These are phyloP conservation scores for Leccinum variicolor DNA, from an alignment of 768 basidiomycete species.

Conservation along the genomic window DNA sequence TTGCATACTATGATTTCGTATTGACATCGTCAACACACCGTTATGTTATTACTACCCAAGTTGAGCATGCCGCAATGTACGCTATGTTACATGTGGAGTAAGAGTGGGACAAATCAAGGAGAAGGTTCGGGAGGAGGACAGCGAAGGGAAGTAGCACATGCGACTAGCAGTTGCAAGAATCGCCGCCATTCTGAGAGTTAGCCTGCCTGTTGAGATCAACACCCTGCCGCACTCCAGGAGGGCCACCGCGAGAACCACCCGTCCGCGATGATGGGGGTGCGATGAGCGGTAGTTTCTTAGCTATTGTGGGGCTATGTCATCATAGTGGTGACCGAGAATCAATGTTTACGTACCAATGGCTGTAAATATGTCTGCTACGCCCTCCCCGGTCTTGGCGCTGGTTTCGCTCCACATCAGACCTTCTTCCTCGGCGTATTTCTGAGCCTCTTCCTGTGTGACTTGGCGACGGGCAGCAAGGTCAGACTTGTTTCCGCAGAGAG, in stretches of 20 bases:
- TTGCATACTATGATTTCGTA: slow-evolving; percentile 2
- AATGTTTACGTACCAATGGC: slow-evolving; percentile 64
- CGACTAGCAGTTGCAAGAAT: slow-evolving; percentile 73
- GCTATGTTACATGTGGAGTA: slow-evolving; percentile 30
- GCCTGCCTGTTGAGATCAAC: slow-evolving; percentile 81
- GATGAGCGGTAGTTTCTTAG: slow-evolving; percentile 85
- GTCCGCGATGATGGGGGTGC: slow-evolving; percentile 65
- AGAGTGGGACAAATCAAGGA: slow-evolving; percentile 12
- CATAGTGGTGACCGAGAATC: not conserved
- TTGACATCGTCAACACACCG: slow-evolving; percentile 3
- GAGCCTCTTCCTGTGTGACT: slow-evolving; percentile 82
- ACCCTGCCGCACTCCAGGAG: slow-evolving; percentile 52
- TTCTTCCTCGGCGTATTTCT: slow-evolving; percentile 91
- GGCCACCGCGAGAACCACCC: slow-evolving; percentile 48
- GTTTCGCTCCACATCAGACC: slow-evolving; percentile 92
- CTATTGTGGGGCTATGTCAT: slow-evolving; percentile 35
- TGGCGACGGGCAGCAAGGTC: slow-evolving; percentile 85
- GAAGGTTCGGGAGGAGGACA: slow-evolving; percentile 5
- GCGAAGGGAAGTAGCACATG: slow-evolving; percentile 6
- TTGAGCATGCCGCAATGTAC: slow-evolving; percentile 27
- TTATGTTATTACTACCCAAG: slow-evolving; percentile 23
- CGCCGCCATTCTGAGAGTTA: slow-evolving; percentile 45
- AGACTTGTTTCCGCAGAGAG: slow-evolving; percentile 93
- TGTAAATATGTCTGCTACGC: slow-evolving; percentile 82
- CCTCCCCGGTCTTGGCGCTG: slow-evolving; percentile 86